Conservation (phyloP, 768 basidiomycete species). For the Chalciporus piperatus region DNA sequence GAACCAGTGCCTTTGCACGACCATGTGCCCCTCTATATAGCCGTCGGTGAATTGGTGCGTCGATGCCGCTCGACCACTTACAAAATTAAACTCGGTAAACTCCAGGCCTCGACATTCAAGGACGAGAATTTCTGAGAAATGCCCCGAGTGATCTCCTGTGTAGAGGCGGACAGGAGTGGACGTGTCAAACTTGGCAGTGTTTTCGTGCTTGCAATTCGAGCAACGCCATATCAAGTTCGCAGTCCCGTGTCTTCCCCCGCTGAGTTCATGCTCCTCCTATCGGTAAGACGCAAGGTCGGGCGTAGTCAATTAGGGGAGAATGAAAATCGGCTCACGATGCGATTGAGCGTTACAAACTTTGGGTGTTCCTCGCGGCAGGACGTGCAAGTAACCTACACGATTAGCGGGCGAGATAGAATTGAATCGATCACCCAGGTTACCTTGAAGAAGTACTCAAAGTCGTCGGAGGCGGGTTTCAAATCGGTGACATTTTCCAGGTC, state of each 20-base stretch:
- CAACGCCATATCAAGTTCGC: conserved; percentile 86
- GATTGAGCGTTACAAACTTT: conserved; percentile 70
- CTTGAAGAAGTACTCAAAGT: conserved; percentile 81
- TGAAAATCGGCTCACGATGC: conserved; percentile 41
- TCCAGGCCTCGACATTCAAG: conserved; percentile 89
- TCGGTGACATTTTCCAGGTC: conserved; percentile 78
- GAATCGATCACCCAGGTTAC: conserved; percentile 33
- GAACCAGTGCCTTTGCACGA: conserved; percentile 61
- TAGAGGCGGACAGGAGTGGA: conserved; percentile 52
- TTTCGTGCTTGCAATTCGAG: conserved; percentile 73
- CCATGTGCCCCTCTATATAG: conserved; percentile 66
- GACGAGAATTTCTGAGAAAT: conserved; percentile 61
- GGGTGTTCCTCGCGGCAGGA: conserved; percentile 77
- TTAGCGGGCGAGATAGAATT: not conserved
- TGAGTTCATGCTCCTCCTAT: conserved; percentile 67
- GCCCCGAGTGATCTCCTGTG: conserved; percentile 53
- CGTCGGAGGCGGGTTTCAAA: conserved; percentile 58
- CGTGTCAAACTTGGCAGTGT: conserved; percentile 74
- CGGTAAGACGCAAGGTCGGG: conserved; percentile 3
- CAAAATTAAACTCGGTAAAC: conserved; percentile 76
- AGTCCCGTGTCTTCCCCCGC: conserved; percentile 60
- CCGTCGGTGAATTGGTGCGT: not conserved
- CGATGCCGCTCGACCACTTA: conserved; percentile 29
- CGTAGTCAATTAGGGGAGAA: not conserved
- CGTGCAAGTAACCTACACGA: conserved; percentile 66